Evolutionary conservation across 2,329 filamentous ascomycete genomes (phyloP).

Genomic region (Penicillium thymicola): DNA sequence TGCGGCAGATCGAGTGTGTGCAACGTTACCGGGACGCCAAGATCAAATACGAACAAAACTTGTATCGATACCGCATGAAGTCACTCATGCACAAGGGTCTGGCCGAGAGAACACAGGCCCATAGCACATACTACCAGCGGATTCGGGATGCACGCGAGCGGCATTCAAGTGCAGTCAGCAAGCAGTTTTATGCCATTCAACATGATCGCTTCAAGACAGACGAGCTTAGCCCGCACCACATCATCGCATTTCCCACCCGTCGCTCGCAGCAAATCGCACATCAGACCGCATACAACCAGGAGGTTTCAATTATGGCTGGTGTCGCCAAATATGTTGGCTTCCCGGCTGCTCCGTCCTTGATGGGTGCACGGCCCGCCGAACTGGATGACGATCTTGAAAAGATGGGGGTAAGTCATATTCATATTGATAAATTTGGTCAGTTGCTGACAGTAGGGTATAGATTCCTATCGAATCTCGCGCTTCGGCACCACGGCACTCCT

Average conservation of each 20-base stretch:
- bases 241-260: conserved; percentile 74
- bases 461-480: conserved; percentile 30
- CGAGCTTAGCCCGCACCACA: conserved; percentile 76
- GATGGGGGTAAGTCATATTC: conserved; percentile 68
- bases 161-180: conserved; percentile 74
- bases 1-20: conserved; percentile 85
- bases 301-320: conserved; percentile 86
- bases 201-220: conserved; percentile 77
- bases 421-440: neutral
- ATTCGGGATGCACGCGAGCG: conserved; percentile 79
- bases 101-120: conserved; percentile 78
- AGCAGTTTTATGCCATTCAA: conserved; percentile 91
- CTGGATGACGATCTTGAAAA: conserved; percentile 82
- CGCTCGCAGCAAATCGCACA: conserved; percentile 75
- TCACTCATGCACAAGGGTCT: conserved; percentile 72
- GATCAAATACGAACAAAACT: conserved; percentile 68
- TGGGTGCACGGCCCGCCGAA: conserved; percentile 67
- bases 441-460: conserved; percentile 18
- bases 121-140: conserved; percentile 86
- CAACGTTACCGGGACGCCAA: conserved; percentile 79
- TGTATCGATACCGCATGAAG: conserved; percentile 70
- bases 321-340: conserved; percentile 95
- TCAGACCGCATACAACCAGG: conserved; percentile 88
- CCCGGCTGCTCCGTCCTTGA: conserved; percentile 85
- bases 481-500: conserved; percentile 25